Percentiles rank a stretch among this genome's conserved stretches.
These are phyloP conservation scores for Lentinula lateritia DNA, from an alignment of 768 basidiomycete species.

Conservation along the genomic window DNA sequence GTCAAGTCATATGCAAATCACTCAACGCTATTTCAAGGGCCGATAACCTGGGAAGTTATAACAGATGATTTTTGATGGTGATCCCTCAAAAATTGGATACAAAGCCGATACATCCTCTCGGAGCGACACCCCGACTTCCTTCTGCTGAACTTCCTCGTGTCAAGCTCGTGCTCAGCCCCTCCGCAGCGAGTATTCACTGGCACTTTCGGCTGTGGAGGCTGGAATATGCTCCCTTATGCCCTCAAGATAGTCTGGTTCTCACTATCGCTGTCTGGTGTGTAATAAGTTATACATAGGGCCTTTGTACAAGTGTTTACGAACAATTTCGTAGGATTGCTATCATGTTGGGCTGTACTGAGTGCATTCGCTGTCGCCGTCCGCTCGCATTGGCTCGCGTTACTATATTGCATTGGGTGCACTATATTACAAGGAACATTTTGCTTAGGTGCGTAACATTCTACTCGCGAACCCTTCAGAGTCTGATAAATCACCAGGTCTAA, in stretches of 20 bases:
- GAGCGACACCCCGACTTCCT: neutral
- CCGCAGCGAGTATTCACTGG: neutral
- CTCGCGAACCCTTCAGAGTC: neutral
- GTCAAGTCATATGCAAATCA: too few species aligned
- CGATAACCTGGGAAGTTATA: neutral
- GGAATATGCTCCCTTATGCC: slow-evolving; percentile 47
- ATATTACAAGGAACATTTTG: slow-evolving; percentile 53
- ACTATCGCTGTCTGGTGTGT: slow-evolving; percentile 48
- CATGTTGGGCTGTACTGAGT: slow-evolving; percentile 43
- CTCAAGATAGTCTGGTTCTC: slow-evolving; percentile 56
- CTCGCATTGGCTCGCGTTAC: slow-evolving; percentile 41
- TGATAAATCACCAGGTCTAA: slow-evolving; percentile 40
- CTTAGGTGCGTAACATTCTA: slow-evolving; percentile 34
- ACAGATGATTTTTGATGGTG: neutral
- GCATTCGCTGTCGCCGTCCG: slow-evolving; percentile 38
- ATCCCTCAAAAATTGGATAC: neutral
- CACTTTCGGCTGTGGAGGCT: slow-evolving; percentile 2
- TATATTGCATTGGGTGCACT: slow-evolving; percentile 46
- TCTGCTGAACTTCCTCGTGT: neutral
- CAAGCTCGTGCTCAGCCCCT: neutral
- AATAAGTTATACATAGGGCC: neutral
- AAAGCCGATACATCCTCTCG: neutral
- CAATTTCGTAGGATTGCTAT: slow-evolving; percentile 35
- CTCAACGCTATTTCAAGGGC: neutral
- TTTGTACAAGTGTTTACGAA: neutral